Percentiles rank a stretch among this genome's conserved stretches.
These are phyloP conservation scores for Nicotiana tabacum DNA, from an alignment of 257 asterid genomes.

Conservation along the genomic window DNA sequence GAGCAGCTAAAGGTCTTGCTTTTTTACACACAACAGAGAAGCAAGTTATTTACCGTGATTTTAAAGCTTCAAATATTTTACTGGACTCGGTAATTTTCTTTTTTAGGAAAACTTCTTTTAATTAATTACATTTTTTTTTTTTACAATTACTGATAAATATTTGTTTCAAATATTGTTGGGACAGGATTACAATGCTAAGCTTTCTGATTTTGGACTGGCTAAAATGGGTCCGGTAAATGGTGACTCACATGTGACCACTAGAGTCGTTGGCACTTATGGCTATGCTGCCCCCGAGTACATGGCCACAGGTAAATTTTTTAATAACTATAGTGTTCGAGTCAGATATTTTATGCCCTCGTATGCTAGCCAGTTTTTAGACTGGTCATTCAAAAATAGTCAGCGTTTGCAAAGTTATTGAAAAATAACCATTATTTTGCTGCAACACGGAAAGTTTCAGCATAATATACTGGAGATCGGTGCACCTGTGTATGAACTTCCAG, in stretches of 20 bases:
- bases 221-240: conserved; percentile 83
- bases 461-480: too few species aligned
- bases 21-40: conserved; percentile 62
- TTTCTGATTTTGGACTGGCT: conserved; percentile 90
- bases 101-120: not conserved
- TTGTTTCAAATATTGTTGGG: not conserved
- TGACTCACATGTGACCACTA: conserved; percentile 67
- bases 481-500: too few species aligned
- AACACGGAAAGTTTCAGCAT: too few species aligned
- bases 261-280: conserved; percentile 72
- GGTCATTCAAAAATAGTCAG: too few species aligned
- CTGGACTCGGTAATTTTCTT: conserved; percentile 43
- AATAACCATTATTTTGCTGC: too few species aligned
- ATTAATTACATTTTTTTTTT: not conserved
- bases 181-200: conserved; percentile 69
- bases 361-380: too few species aligned
- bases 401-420: too few species aligned
- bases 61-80: conserved; percentile 73
- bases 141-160: not conserved
- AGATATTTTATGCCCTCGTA: too few species aligned
- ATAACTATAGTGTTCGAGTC: not conserved
- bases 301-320: conserved; percentile 54
- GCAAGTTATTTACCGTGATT: conserved; percentile 72
- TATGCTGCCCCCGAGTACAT: conserved; percentile 88
- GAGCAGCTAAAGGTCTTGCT: conserved; percentile 74